Base-by-base conservation (phyloP, 139 green algal species). In the Mesotaenium endlicherianum region DNA sequence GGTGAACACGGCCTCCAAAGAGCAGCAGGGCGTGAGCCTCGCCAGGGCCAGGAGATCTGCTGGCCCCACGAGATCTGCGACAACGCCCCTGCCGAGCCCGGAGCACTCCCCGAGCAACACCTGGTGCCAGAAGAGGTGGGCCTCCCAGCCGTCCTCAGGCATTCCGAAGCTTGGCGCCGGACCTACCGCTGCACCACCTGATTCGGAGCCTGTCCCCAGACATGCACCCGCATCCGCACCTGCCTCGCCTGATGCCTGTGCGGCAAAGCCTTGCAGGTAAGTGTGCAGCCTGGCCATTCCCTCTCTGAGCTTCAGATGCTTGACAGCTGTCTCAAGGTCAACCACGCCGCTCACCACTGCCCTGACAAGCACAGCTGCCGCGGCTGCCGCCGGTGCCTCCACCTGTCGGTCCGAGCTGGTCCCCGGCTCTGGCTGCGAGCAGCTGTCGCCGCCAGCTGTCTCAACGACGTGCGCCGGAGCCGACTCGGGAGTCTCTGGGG, bases 401-500 rank as follows among this genome's bases (percentile, higher is more conserved):
- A 72, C 31, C 67, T 74, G n/a, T 60, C 20, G n/a, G 20, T 76
- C 31, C 67, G 20, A 20, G 20, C 30, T 60, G n/a, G 20, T 20
- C 53, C 26, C 53, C 53, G n/a, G n/a, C n/a, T n/a, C n/a, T n/a
- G n/a, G n/a, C n/a, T n/a, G n/a, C n/a, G n/a, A n/a, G n/a, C n/a
- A n/a, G n/a, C n/a, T n/a, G n/a, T n/a, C n/a, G n/a, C n/a, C n/a
- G n/a, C n/a, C n/a, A n/a, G n/a, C n/a, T n/a, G n/a, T n/a, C n/a
- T n/a, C n/a, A n/a, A n/a, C n/a, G n/a, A n/a, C n/a, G n/a, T n/a
- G n/a, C n/a, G n/a, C n/a, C n/a, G 38, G 38, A 59, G 70, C 70
- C 41, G 5, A 78, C 38, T 78, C 70, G 41, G 70, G 70, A 16
- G 70, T 78, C 31, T 78, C 70, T 44, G 70, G 70, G 38, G 70